Conservation (phyloP, 73 alveolate genomes). For the Paramecium biaurelia region DNA sequence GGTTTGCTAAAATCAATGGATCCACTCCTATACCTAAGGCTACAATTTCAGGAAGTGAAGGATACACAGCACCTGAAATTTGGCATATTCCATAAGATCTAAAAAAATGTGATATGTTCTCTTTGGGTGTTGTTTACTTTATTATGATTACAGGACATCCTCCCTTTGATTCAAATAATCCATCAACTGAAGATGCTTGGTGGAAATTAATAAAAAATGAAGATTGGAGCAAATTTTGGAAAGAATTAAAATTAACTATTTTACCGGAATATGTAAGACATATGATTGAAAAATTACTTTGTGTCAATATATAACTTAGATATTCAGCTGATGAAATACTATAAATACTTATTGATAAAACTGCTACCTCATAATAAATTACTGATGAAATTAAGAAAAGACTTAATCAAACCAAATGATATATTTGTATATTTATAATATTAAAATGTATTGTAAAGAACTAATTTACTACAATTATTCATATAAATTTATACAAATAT, state of each 20-base stretch:
- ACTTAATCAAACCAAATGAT: conserved; percentile 5
- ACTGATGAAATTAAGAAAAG: conserved; percentile 4
- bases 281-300: neutral
- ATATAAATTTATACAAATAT: too few species aligned
- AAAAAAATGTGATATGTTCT: conserved; percentile 30
- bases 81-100: conserved; percentile 51
- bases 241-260: conserved; percentile 12
- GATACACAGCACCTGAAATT: conserved; percentile 53
- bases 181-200: conserved; percentile 23
- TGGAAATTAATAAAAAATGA: conserved; percentile 37
- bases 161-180: conserved; percentile 30
- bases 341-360: neutral
- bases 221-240: conserved; percentile 3
- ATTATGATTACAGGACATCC: conserved; percentile 50
- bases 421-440: neutral
- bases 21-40: neutral
- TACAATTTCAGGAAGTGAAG: conserved; percentile 43
- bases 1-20: conserved; percentile 37
- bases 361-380: neutral
- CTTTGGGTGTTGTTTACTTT: conserved; percentile 27
- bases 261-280: neutral
- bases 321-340: neutral
- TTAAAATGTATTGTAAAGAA: neutral
- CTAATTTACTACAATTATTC: neutral
- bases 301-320: neutral